Evolutionary conservation across 2,329 filamentous ascomycete species (phyloP).

Genomic region (Berkeleyomyces rouxiae): DNA sequence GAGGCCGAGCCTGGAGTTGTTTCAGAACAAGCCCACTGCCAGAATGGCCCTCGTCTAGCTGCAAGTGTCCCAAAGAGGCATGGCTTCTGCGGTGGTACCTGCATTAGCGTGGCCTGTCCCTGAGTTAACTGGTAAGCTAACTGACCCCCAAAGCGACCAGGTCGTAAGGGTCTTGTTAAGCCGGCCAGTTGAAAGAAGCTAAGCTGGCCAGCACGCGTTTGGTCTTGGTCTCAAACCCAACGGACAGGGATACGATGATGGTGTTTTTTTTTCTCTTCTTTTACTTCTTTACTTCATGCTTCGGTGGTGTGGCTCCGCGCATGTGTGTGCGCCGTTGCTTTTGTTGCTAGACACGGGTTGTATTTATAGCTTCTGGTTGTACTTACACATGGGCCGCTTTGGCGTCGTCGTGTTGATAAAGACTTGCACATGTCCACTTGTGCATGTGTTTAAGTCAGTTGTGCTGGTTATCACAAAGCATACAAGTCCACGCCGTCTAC

Average conservation of each 20-base stretch:
- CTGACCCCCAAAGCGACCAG: not conserved
- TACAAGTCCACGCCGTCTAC: not conserved
- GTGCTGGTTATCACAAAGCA: too few relatives aligned
- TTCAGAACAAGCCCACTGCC: constrained; percentile 6
- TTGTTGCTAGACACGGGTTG: too few relatives aligned
- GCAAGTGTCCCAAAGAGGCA: constrained; percentile 5
- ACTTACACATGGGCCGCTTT: too few relatives aligned
- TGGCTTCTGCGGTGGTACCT: constrained; percentile 4
- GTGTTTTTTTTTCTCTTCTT: too few relatives aligned
- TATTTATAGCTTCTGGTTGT: too few relatives aligned
- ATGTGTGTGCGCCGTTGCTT: too few relatives aligned
- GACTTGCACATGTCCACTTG: too few relatives aligned
- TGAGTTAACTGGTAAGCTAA: not conserved
- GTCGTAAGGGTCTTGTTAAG: not conserved
- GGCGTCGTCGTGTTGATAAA: too few relatives aligned
- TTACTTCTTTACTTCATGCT: too few relatives aligned
- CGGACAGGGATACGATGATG: not conserved
- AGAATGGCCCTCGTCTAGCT: constrained; percentile 5
- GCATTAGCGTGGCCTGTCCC: constrained; percentile 6
- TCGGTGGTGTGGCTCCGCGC: too few relatives aligned
- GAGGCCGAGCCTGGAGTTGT: not conserved
- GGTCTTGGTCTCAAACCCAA: not conserved
- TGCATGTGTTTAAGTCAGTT: too few relatives aligned
- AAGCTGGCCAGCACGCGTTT: not conserved
- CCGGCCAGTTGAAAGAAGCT: not conserved